Evolutionary conservation across 306 rosid genomes (phyloP).

Genomic region (Urtica urens): DNA sequence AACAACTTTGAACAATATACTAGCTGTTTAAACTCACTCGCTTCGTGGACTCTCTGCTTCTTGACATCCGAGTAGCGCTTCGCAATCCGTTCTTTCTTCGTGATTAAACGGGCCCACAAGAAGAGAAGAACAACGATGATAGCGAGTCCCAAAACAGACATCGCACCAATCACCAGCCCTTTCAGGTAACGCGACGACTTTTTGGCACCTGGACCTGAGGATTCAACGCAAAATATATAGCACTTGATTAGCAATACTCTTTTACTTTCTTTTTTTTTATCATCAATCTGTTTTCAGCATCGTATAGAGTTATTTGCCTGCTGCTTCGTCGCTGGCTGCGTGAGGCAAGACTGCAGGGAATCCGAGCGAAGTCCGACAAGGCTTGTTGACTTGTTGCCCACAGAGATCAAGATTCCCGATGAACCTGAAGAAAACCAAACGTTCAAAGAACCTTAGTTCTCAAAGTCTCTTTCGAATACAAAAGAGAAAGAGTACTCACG

Average conservation of each 20-base stretch:
- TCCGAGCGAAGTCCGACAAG: conserved; percentile 81
- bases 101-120: conserved; percentile 52
- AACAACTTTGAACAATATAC: not conserved
- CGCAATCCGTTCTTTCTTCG: conserved; percentile 70
- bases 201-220: conserved; percentile 55
- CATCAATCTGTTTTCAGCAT: too few relatives aligned
- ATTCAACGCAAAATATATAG: not conserved
- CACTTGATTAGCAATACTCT: too few relatives aligned
- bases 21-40: conserved; percentile 35
- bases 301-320: conserved; percentile 52
- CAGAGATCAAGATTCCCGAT: conserved; percentile 80
- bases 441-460: not conserved
- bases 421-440: conserved; percentile 42
- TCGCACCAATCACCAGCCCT: conserved; percentile 66
- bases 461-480: not conserved
- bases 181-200: conserved; percentile 62
- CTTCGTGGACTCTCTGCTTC: conserved; percentile 54
- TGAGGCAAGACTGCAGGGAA: conserved; percentile 91
- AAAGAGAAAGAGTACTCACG: conserved; percentile 38
- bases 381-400: conserved; percentile 79
- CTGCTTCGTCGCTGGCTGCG: conserved; percentile 74
- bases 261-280: too few relatives aligned
- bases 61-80: conserved; percentile 59
- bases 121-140: conserved; percentile 42
- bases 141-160: conserved; percentile 44